Conservation (phyloP, 1,139 yeast species). For the Kluyveromyces sp. region DNA sequence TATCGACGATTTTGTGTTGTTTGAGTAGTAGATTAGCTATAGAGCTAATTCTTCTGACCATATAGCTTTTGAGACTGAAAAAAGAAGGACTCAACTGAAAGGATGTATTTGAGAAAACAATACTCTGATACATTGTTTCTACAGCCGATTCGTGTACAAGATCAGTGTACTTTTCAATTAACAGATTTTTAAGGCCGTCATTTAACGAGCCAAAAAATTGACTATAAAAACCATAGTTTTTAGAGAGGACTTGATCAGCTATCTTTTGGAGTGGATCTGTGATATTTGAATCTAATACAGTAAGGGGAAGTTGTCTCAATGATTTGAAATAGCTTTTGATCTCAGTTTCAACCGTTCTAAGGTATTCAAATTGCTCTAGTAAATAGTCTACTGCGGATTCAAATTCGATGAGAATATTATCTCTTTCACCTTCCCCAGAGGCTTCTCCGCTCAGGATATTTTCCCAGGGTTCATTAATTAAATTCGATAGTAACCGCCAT, state of each 20-base stretch:
- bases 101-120: too few relatives aligned
- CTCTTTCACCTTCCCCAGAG: not conserved
- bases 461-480: constrained; percentile 7
- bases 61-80: too few relatives aligned
- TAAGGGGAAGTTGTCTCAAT: too few relatives aligned
- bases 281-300: too few relatives aligned
- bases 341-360: constrained; percentile 6
- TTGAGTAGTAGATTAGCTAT: not conserved
- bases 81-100: too few relatives aligned
- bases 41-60: too few relatives aligned
- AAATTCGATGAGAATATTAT: not conserved
- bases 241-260: too few relatives aligned
- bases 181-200: not conserved
- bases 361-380: constrained; percentile 5
- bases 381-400: constrained; percentile 7
- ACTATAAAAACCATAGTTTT: too few relatives aligned
- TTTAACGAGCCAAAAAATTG: not conserved
- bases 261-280: too few relatives aligned
- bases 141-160: too few relatives aligned
- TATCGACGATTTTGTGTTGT: not conserved
- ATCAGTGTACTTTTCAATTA: not conserved
- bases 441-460: constrained; percentile 3
- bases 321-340: not conserved
- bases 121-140: too few relatives aligned
- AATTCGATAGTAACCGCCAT: constrained; percentile 7